Conservation (phyloP, 306 rosid genomes). For the Potentilla sterilis region DNA sequence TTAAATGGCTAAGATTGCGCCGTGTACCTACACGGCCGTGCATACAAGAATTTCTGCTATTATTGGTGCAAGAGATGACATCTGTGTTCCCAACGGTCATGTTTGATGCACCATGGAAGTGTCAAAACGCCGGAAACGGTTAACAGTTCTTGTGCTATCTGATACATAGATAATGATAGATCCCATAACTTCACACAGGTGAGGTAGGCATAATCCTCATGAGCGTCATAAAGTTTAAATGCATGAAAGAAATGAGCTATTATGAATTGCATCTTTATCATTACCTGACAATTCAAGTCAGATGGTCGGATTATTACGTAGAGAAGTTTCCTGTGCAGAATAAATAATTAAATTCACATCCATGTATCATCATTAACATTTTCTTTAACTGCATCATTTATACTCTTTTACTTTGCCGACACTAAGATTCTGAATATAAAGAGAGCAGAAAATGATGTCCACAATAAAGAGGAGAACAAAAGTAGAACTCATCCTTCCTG, state of each 20-base stretch:
- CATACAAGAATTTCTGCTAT: no score
- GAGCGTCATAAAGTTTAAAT: no score
- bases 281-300: background rate
- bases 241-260: no score
- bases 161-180: no score
- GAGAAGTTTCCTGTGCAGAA: background rate
- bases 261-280: background rate
- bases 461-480: background rate
- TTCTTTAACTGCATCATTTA: background rate
- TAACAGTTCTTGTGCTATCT: no score
- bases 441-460: constrained; percentile 6
- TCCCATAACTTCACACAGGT: no score
- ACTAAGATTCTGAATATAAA: background rate
- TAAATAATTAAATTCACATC: background rate
- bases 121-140: background rate
- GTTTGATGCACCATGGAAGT: background rate
- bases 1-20: no score
- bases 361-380: background rate
- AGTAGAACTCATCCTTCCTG: background rate
- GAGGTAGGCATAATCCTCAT: no score
- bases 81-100: background rate
- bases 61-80: background rate
- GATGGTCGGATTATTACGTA: background rate
- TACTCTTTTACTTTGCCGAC: background rate
- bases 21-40: no score